Conservation (phyloP, 2,329 filamentous ascomycete species). For the Ploettnerulaceae sp. region DNA sequence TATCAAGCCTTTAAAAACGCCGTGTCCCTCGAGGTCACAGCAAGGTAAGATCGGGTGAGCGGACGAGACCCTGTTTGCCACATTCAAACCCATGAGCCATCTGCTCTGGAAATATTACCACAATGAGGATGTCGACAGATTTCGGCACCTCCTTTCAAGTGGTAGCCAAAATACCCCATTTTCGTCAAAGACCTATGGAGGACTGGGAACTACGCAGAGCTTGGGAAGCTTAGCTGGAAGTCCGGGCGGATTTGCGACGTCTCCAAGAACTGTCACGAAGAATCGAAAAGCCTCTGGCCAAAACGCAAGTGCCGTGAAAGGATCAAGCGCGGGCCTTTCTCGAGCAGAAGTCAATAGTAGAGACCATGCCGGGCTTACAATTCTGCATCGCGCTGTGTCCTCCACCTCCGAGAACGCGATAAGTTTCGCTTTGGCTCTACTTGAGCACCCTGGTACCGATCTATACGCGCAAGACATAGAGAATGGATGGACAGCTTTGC, state of each 20-base stretch:
- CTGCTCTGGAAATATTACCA: slow-evolving; percentile 95
- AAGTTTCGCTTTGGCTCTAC: slow-evolving; percentile 70
- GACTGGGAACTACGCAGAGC: slow-evolving; percentile 37
- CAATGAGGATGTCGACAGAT: slow-evolving; percentile 95
- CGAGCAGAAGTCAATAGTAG: slow-evolving; percentile 76
- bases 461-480: slow-evolving; percentile 83
- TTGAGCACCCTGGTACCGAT: slow-evolving; percentile 79
- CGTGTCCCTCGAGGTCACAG: slow-evolving; percentile 81
- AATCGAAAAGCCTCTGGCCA: slow-evolving; percentile 49
- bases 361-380: slow-evolving; percentile 74
- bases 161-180: slow-evolving; percentile 52
- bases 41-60: slow-evolving; percentile 58
- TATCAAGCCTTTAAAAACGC: slow-evolving; percentile 79
- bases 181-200: slow-evolving; percentile 49
- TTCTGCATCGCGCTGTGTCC: slow-evolving; percentile 80
- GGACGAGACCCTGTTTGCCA: slow-evolving; percentile 34
- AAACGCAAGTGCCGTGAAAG: slow-evolving; percentile 45
- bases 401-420: slow-evolving; percentile 65
- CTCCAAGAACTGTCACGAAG: slow-evolving; percentile 47
- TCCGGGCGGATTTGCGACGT: slow-evolving; percentile 37
- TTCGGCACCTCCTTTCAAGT: slow-evolving; percentile 80
- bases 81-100: slow-evolving; percentile 76
- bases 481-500: slow-evolving; percentile 93
- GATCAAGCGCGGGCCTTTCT: slow-evolving; percentile 39
- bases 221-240: slow-evolving; percentile 37